Conservation (phyloP, 371 early-diverging fungal species). For the Saksenaea oblongispora region DNA sequence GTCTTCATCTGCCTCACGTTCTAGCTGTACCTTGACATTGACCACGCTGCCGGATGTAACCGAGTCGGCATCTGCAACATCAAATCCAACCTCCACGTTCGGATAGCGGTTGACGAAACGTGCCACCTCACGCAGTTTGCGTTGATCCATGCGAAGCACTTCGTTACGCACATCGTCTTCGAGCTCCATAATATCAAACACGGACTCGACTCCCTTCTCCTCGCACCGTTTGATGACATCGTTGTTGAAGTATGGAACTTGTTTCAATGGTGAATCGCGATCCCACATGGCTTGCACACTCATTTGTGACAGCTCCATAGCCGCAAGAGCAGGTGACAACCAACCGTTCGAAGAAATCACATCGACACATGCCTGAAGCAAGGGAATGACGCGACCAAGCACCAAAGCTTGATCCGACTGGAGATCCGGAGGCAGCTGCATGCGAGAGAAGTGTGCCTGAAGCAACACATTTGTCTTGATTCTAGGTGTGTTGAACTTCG, state of each 20-base stretch:
- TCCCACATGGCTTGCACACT: slow-evolving; percentile 97
- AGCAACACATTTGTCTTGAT: slow-evolving; percentile 89
- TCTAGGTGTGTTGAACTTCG: slow-evolving; percentile 80
- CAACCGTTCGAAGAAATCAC: slow-evolving; percentile 92
- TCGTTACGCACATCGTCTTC: slow-evolving; percentile 85
- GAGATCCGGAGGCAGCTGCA: slow-evolving; percentile 89
- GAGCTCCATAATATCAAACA: slow-evolving; percentile 94
- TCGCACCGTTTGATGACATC: slow-evolving; percentile 73
- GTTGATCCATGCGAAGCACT: slow-evolving; percentile 62
- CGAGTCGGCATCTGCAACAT: slow-evolving; percentile 65
- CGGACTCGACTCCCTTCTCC: slow-evolving; percentile 70
- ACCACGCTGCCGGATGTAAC: slow-evolving; percentile 65
- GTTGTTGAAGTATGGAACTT: slow-evolving; percentile 84
- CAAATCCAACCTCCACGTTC: slow-evolving; percentile 80
- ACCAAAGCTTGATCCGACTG: slow-evolving; percentile 83
- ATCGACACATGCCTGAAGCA: slow-evolving; percentile 95
- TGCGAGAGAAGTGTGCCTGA: slow-evolving; percentile 93
- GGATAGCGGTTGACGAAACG: slow-evolving; percentile 93
- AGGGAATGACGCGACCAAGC: slow-evolving; percentile 71
- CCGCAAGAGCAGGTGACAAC: slow-evolving; percentile 86
- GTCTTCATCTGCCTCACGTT: slow-evolving; percentile 77
- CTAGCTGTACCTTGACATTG: slow-evolving; percentile 67
- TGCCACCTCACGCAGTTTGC: slow-evolving; percentile 82
- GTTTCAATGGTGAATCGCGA: slow-evolving; percentile 86
- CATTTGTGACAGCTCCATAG: slow-evolving; percentile 98